Evolutionary conservation across 768 basidiomycete genomes (phyloP).

Genomic region (Cyclocybe cylindracea): DNA sequence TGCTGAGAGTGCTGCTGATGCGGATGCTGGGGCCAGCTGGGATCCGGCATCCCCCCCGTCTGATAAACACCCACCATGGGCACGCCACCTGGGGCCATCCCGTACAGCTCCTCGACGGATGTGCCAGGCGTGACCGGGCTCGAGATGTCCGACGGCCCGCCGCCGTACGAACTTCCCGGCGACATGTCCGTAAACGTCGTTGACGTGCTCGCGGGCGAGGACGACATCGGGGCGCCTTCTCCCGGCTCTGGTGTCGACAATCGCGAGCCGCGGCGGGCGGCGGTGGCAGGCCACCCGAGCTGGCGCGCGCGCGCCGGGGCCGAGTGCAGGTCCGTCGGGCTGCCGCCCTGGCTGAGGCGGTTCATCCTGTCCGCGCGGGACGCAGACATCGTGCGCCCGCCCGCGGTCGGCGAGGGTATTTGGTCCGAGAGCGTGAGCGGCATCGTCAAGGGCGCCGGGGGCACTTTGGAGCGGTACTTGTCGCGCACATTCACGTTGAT

Average conservation of each 20-base stretch:
- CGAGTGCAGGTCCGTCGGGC: conserved; percentile 31
- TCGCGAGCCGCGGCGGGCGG: conserved; percentile 28
- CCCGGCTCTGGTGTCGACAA: conserved; percentile 40
- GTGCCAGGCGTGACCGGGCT: conserved; percentile 18
- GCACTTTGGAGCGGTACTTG: conserved; percentile 18
- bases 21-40: conserved; percentile 6
- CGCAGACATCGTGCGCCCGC: conserved; percentile 31
- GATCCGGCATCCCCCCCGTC: conserved; percentile 13
- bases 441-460: conserved; percentile 28
- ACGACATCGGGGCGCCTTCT: conserved; percentile 8
- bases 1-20: background rate
- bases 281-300: conserved; percentile 17
- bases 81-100: conserved; percentile 8
- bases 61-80: conserved; percentile 6
- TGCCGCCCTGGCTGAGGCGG: conserved; percentile 30
- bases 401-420: conserved; percentile 20
- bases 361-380: conserved; percentile 35
- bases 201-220: conserved; percentile 7
- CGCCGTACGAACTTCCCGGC: conserved; percentile 13
- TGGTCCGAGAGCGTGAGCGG: conserved; percentile 18
- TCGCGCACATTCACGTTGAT: conserved; percentile 17
- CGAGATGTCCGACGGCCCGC: conserved; percentile 13
- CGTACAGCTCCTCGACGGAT: conserved; percentile 16
- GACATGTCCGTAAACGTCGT: conserved; percentile 6
- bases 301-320: conserved; percentile 17